phyloP scores from a whole-genome alignment of 179 eudicot species.

The Gypsophila paniculata region DNA sequence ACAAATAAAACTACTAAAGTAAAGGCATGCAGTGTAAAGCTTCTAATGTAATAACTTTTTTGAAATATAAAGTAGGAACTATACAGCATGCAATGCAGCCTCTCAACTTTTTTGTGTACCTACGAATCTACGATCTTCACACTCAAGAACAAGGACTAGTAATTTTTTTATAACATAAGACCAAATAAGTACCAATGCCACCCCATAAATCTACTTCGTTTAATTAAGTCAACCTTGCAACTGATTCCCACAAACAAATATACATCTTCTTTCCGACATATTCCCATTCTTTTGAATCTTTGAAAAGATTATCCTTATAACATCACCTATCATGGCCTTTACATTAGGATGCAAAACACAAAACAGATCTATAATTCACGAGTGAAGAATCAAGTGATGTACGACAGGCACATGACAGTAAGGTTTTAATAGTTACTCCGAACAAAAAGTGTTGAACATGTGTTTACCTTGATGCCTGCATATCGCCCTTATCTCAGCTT shows the following conservation, averaged over 20 bases:
- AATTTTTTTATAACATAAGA: background rate
- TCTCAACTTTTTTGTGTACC: background rate
- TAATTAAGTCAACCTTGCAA: background rate
- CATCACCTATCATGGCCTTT: background rate
- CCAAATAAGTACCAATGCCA: background rate
- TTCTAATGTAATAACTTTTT: background rate
- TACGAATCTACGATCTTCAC: background rate
- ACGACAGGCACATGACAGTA: background rate
- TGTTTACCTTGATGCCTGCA: slow-evolving; percentile 32
- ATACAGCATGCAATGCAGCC: background rate
- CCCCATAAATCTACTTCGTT: background rate
- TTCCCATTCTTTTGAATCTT: background rate
- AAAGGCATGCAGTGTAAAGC: too few species aligned
- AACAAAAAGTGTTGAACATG: background rate
- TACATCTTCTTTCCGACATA: background rate
- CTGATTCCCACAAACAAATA: background rate
- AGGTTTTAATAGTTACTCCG: background rate
- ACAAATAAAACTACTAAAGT: too few species aligned
- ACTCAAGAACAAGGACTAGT: background rate
- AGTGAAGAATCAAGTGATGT: background rate
- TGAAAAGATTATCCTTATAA: background rate
- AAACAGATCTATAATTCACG: background rate
- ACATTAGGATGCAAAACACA: background rate
- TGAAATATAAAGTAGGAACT: background rate
- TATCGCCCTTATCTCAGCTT: slow-evolving; percentile 60